Evolutionary conservation across 129 eudicot species (phyloP).

Genomic region (Tagetes patula): DNA sequence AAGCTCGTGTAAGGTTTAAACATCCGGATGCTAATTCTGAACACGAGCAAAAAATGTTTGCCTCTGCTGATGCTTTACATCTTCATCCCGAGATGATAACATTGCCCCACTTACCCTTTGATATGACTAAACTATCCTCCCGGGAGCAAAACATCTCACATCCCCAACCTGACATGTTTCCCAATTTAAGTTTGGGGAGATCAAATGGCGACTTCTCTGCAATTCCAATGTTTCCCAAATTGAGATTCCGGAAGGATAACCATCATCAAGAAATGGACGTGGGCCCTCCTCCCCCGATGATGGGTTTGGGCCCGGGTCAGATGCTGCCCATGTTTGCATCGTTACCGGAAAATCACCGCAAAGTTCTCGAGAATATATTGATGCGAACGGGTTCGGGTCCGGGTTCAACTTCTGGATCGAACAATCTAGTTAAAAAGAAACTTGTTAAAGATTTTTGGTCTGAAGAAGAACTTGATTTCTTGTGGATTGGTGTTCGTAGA

Average conservation of each 20-base stretch:
- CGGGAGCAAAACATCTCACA: slow-evolving; percentile 36
- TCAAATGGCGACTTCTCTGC: slow-evolving; percentile 43
- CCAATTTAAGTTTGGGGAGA: slow-evolving; percentile 63
- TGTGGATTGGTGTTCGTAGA: slow-evolving; percentile 42
- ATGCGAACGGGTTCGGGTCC: slow-evolving; percentile 53
- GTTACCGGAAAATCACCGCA: slow-evolving; percentile 81
- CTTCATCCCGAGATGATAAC: slow-evolving; percentile 34
- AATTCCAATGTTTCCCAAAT: slow-evolving; percentile 63
- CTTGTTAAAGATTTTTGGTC: slow-evolving; percentile 49
- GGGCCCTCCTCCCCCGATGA: slow-evolving; percentile 28
- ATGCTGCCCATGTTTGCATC: slow-evolving; percentile 55
- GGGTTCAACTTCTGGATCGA: slow-evolving; percentile 52
- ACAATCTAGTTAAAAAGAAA: slow-evolving; percentile 49
- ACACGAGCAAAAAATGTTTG: slow-evolving; percentile 31
- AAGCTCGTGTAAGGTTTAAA: slow-evolving; percentile 36
- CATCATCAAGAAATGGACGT: slow-evolving; percentile 55
- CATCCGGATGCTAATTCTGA: slow-evolving; percentile 37
- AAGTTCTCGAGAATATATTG: slow-evolving; percentile 83
- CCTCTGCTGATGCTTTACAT: slow-evolving; percentile 31
- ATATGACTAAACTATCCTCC: slow-evolving; percentile 50
- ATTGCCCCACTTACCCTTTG: slow-evolving; percentile 67
- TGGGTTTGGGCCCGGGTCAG: slow-evolving; percentile 46
- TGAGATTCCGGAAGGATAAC: slow-evolving; percentile 40
- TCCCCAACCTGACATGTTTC: slow-evolving; percentile 54
- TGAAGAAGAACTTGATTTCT: slow-evolving; percentile 39